Conservation (phyloP, 805 yeast genomes). For the Vanderwaltozyma yarrowii region DNA sequence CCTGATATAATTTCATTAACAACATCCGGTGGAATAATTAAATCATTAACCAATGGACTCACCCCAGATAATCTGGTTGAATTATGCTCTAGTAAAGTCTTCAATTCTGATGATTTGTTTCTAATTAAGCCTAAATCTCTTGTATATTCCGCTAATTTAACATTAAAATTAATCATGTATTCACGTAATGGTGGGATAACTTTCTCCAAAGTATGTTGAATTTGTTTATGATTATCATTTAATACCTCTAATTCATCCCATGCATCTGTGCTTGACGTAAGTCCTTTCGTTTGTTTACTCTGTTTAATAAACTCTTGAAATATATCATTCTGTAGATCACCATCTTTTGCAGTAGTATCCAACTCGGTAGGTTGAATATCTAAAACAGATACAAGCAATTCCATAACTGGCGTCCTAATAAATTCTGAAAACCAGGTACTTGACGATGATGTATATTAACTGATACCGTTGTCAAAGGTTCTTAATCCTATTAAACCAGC, state of each 20-base stretch:
- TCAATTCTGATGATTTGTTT: constrained; percentile 39
- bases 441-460: no score
- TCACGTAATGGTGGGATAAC: constrained; percentile 39
- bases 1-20: constrained; percentile 49
- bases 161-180: constrained; percentile 46
- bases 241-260: constrained; percentile 11
- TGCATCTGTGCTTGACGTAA: neutral
- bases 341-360: neutral
- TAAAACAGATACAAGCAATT: constrained; percentile 8
- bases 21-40: constrained; percentile 65
- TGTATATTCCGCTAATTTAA: constrained; percentile 45
- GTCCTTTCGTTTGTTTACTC: neutral
- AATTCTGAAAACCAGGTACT: no score
- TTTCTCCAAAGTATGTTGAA: constrained; percentile 16
- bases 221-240: constrained; percentile 11
- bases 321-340: neutral
- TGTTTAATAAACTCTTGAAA: neutral
- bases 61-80: constrained; percentile 41
- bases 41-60: constrained; percentile 67
- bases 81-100: constrained; percentile 38
- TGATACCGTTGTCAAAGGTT: no score
- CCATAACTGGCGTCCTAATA: no score
- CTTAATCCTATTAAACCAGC: no score
- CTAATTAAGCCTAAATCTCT: constrained; percentile 54
- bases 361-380: constrained; percentile 3